A percentile compares a stretch with the other conserved stretches of the same genome.
Evolutionary conservation across 768 basidiomycete species (phyloP).

Genomic region (Arthromyces matolae): DNA sequence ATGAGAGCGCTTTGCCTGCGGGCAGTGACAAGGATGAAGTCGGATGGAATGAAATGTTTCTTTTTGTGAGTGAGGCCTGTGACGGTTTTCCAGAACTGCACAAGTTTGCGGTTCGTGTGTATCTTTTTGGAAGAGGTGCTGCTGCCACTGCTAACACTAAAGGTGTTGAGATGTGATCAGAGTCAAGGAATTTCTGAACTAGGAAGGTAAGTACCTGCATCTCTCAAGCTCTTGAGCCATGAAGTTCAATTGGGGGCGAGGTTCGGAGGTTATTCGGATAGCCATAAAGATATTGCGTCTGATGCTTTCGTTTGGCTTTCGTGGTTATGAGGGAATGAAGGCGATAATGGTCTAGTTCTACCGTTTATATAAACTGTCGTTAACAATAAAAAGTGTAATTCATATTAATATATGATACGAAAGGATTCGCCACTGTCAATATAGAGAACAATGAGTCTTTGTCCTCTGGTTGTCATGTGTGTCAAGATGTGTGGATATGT

Average conservation of each 20-base stretch:
- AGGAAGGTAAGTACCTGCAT: constrained; percentile 7
- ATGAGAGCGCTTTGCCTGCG: constrained; percentile 50
- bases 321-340: too few species aligned
- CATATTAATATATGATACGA: too few species aligned
- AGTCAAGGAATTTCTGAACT: neutral
- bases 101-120: constrained; percentile 56
- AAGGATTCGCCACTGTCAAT: too few species aligned
- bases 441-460: too few species aligned
- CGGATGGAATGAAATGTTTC: constrained; percentile 50
- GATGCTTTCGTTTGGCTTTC: too few species aligned
- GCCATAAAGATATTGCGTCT: constrained; percentile 22
- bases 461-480: too few species aligned
- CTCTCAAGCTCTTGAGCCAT: constrained; percentile 20
- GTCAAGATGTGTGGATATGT: too few species aligned
- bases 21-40: constrained; percentile 59
- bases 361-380: too few species aligned
- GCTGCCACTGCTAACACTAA: constrained; percentile 5
- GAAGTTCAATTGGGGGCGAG: constrained; percentile 24
- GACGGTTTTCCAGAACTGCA: constrained; percentile 60
- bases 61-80: constrained; percentile 49
- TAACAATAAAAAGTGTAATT: too few species aligned
- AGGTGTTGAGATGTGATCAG: too few species aligned
- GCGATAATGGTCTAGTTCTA: too few species aligned
- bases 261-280: constrained; percentile 23
- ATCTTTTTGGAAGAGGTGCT: constrained; percentile 37